Conservation (phyloP, 2,329 filamentous ascomycete genomes). For the Ceratocystis colombiana region DNA sequence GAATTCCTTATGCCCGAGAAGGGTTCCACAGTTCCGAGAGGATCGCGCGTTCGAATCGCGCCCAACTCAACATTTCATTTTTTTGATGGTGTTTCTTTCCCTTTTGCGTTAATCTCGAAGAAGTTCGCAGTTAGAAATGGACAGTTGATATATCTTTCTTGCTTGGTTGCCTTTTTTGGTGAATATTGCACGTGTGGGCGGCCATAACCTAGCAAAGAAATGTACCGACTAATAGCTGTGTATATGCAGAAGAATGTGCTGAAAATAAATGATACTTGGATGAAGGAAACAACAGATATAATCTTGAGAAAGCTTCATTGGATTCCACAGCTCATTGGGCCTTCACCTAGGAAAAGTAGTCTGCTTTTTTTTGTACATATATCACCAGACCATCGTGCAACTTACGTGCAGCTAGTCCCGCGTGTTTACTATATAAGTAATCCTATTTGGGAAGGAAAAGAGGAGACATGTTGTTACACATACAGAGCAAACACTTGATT, state of each 20-base stretch:
- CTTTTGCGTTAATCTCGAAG: background rate
- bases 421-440: background rate
- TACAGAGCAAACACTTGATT: background rate
- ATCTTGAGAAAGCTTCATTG: too few relatives aligned
- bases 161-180: background rate
- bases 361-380: background rate
- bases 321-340: too few relatives aligned
- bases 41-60: slow-evolving; percentile 26
- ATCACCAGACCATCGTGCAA: background rate
- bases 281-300: too few relatives aligned
- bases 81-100: background rate
- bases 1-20: slow-evolving; percentile 25
- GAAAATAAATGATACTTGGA: too few relatives aligned
- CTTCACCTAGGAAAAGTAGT: too few relatives aligned
- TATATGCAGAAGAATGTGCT: too few relatives aligned
- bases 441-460: background rate
- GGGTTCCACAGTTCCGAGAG: slow-evolving; percentile 26
- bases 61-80: slow-evolving; percentile 24
- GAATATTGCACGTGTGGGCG: background rate
- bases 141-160: background rate
- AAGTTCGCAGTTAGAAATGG: background rate
- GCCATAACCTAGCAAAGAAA: background rate
- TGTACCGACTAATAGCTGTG: too few relatives aligned
- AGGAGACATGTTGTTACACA: background rate
- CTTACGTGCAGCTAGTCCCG: background rate